These are phyloP conservation scores for Aphanoascus verrucosus DNA, from an alignment of 2,329 filamentous ascomycete species.

Conservation along the genomic window DNA sequence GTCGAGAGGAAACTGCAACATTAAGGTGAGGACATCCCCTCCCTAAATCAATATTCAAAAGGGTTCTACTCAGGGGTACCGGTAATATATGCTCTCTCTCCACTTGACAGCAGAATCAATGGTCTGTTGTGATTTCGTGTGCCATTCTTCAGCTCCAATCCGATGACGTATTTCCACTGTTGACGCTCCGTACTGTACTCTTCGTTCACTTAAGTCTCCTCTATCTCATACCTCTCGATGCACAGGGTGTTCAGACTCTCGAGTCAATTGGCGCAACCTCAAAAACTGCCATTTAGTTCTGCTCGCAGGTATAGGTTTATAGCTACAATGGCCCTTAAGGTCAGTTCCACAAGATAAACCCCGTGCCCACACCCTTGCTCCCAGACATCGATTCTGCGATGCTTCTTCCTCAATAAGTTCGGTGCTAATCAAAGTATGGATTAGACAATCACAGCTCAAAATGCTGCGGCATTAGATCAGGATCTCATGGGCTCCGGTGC, in stretches of 20 bases:
- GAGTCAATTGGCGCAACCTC: not conserved
- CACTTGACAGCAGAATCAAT: not conserved
- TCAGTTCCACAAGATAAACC: constrained; percentile 2
- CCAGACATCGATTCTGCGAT: not conserved
- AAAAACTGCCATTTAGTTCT: not conserved
- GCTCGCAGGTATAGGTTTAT: constrained; percentile 11
- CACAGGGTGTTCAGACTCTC: not conserved
- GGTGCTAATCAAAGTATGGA: not conserved
- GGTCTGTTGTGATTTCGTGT: not conserved
- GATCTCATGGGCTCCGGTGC: constrained; percentile 81
- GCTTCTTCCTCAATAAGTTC: not conserved
- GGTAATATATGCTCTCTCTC: too few species aligned
- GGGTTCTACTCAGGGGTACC: too few species aligned
- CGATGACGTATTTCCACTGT: too few species aligned
- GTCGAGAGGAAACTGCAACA: too few species aligned
- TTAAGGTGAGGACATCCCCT: too few species aligned
- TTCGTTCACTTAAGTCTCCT: not conserved
- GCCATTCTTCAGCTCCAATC: too few species aligned
- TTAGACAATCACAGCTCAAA: constrained; percentile 76
- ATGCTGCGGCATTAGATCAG: constrained; percentile 77
- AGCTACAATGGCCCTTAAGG: constrained; percentile 15
- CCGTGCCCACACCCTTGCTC: not conserved
- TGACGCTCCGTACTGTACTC: too few species aligned
- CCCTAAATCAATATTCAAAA: too few species aligned
- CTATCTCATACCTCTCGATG: not conserved